A percentile compares a stretch with the other conserved stretches of the same genome.
Evolutionary conservation across 306 rosid genomes (phyloP).

Genomic region (Carpinus fangiana): DNA sequence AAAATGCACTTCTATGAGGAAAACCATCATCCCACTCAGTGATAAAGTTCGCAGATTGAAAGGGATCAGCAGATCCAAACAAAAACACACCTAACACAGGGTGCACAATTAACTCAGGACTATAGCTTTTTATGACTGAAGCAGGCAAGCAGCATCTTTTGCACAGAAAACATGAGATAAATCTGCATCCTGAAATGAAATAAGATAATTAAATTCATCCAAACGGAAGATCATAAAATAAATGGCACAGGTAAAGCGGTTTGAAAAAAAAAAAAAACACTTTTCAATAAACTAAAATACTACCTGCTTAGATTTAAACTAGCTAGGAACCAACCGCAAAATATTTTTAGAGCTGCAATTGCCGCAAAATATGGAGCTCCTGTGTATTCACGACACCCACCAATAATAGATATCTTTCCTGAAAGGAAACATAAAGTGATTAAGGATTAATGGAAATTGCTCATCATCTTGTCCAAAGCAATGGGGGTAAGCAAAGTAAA

Average conservation of each 20-base stretch:
- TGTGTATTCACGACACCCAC: slow-evolving; percentile 98
- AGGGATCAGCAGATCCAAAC: slow-evolving; percentile 18
- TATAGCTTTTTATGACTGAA: slow-evolving; percentile 80
- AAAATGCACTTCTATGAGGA: slow-evolving; percentile 22
- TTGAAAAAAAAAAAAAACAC: neutral
- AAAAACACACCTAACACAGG: slow-evolving; percentile 59
- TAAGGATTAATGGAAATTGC: slow-evolving; percentile 5
- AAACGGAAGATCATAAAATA: slow-evolving; percentile 12
- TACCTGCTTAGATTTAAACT: slow-evolving; percentile 7
- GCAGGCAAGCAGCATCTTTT: slow-evolving; percentile 92
- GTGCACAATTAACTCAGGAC: slow-evolving; percentile 91
- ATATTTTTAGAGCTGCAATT: slow-evolving; percentile 77
- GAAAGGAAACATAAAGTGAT: slow-evolving; percentile 36
- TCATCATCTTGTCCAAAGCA: slow-evolving; percentile 1
- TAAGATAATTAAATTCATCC: slow-evolving; percentile 13
- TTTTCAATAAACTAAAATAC: neutral
- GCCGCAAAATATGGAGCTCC: slow-evolving; percentile 99
- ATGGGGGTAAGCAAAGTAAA: neutral
- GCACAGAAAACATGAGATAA: slow-evolving; percentile 94
- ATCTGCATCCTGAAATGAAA: slow-evolving; percentile 73
- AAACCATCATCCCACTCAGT: slow-evolving; percentile 22
- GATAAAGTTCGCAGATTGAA: slow-evolving; percentile 4
- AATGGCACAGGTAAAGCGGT: neutral
- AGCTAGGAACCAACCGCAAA: neutral
- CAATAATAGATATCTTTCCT: slow-evolving; percentile 89